Evolutionary conservation across 2,329 filamentous ascomycete species (phyloP).

Genomic region (Talaromyces sp.): DNA sequence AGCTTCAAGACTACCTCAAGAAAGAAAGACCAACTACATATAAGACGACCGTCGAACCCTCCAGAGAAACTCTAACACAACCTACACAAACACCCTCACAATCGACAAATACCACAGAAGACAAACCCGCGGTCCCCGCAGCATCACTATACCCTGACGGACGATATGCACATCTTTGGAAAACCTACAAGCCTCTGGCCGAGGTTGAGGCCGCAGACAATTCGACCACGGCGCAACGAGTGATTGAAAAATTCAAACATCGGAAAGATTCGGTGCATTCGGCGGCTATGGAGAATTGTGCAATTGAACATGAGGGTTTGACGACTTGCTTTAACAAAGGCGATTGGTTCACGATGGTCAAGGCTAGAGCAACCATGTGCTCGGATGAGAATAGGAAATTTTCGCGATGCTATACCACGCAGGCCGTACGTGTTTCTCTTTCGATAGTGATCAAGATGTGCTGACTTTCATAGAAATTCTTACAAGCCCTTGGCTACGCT

Average conservation of each 20-base stretch:
- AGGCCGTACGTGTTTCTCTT: slow-evolving; percentile 56
- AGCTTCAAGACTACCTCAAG: slow-evolving; percentile 78
- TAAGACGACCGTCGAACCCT: slow-evolving; percentile 19
- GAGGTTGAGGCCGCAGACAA: slow-evolving; percentile 66
- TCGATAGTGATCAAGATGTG: no score
- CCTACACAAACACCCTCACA: slow-evolving; percentile 25
- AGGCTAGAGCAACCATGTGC: slow-evolving; percentile 68
- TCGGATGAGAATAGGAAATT: slow-evolving; percentile 71
- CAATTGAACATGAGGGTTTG: slow-evolving; percentile 78
- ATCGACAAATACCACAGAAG: slow-evolving; percentile 24
- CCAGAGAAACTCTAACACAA: slow-evolving; percentile 22
- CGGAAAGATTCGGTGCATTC: slow-evolving; percentile 72
- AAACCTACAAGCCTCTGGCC: slow-evolving; percentile 73
- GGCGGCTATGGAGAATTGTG: slow-evolving; percentile 90
- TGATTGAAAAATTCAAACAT: slow-evolving; percentile 80
- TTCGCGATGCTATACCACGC: slow-evolving; percentile 84
- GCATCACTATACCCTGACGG: slow-evolving; percentile 66
- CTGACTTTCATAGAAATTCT: slow-evolving; percentile 61
- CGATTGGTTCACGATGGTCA: slow-evolving; percentile 57
- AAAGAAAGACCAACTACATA: slow-evolving; percentile 67
- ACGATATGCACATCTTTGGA: slow-evolving; percentile 85
- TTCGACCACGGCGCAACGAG: slow-evolving; percentile 74
- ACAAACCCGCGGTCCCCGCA: slow-evolving; percentile 28
- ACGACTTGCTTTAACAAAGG: slow-evolving; percentile 77
- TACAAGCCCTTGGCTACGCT: slow-evolving; percentile 87